Evolutionary conservation across 2,329 filamentous ascomycete species (phyloP).

Genomic region (Allantophomopsis lycopodina): DNA sequence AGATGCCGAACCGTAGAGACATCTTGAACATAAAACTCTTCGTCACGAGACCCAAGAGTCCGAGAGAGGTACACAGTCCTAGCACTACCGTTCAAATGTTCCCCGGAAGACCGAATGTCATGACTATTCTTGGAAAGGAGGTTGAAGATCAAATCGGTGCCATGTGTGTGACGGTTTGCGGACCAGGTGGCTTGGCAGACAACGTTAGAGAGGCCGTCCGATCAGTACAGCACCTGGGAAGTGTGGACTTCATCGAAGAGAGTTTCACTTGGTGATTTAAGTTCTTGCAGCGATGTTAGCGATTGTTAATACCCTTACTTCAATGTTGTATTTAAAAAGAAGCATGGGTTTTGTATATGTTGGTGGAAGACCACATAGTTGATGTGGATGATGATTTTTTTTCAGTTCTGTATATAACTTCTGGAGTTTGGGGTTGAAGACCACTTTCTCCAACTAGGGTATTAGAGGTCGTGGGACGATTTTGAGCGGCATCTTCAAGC

Average conservation of each 20-base stretch:
- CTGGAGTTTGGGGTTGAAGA: too few relatives aligned
- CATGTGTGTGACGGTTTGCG: conserved; percentile 76
- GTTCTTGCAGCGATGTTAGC: too few relatives aligned
- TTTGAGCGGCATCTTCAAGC: too few relatives aligned
- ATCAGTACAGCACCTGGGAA: conserved; percentile 41
- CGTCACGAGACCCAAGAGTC: conserved; percentile 74
- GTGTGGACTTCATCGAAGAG: conserved; percentile 67
- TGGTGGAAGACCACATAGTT: too few relatives aligned
- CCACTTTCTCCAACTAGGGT: too few relatives aligned
- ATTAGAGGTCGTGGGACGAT: too few relatives aligned
- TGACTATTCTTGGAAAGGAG: conserved; percentile 68
- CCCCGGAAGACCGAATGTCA: conserved; percentile 74
- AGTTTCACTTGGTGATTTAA: conserved; percentile 41
- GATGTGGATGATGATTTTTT: too few relatives aligned
- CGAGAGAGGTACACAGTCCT: conserved; percentile 60
- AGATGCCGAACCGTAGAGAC: conserved; percentile 68
- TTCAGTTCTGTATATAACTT: too few relatives aligned
- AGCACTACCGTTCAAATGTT: conserved; percentile 82
- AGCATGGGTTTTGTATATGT: too few relatives aligned
- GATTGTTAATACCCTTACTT: too few relatives aligned
- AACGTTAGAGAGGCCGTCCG: conserved; percentile 60
- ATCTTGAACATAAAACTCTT: conserved; percentile 80
- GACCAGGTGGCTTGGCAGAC: conserved; percentile 61
- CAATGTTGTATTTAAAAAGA: too few relatives aligned
- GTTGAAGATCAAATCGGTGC: conserved; percentile 72